Evolutionary conservation across 164 flowering plant genomes (phyloP).

Genomic region (Piper longum): DNA sequence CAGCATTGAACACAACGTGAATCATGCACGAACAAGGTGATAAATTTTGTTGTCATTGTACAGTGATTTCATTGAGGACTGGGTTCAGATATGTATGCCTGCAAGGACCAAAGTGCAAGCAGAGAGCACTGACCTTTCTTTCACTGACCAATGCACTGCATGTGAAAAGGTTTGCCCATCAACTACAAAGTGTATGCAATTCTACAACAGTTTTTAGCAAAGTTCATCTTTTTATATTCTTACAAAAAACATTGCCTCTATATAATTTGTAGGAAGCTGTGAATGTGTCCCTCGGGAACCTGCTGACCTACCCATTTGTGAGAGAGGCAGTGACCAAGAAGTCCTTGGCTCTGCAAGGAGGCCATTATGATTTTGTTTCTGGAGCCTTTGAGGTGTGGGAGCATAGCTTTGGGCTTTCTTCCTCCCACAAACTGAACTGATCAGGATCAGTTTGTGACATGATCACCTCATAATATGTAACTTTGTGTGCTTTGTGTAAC

Average conservation of each 20-base stretch:
- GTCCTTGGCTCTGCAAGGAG: constrained; percentile 76
- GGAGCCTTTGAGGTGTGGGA: constrained; percentile 78
- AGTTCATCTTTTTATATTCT: too few relatives aligned
- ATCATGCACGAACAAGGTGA: too few relatives aligned
- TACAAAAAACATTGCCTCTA: too few relatives aligned
- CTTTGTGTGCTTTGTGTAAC: too few relatives aligned
- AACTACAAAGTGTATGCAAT: too few relatives aligned
- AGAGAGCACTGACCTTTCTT: constrained; percentile 11
- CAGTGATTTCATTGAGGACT: constrained; percentile 76
- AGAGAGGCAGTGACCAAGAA: constrained; percentile 67
- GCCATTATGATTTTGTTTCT: constrained; percentile 69
- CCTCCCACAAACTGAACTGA: constrained; percentile 18
- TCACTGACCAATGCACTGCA: constrained; percentile 33
- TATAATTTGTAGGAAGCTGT: constrained; percentile 72
- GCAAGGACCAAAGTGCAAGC: constrained; percentile 54
- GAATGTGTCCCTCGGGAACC: constrained; percentile 67
- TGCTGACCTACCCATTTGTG: constrained; percentile 82
- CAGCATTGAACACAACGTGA: too few relatives aligned
- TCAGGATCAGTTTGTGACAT: background rate
- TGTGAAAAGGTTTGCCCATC: constrained; percentile 53
- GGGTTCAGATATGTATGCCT: constrained; percentile 67
- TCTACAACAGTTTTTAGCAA: too few relatives aligned
- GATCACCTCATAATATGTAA: too few relatives aligned
- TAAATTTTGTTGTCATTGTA: too few relatives aligned
- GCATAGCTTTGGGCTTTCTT: constrained; percentile 42